Conservation (phyloP, 768 basidiomycete genomes). For the Auricularia auricula-judae region DNA sequence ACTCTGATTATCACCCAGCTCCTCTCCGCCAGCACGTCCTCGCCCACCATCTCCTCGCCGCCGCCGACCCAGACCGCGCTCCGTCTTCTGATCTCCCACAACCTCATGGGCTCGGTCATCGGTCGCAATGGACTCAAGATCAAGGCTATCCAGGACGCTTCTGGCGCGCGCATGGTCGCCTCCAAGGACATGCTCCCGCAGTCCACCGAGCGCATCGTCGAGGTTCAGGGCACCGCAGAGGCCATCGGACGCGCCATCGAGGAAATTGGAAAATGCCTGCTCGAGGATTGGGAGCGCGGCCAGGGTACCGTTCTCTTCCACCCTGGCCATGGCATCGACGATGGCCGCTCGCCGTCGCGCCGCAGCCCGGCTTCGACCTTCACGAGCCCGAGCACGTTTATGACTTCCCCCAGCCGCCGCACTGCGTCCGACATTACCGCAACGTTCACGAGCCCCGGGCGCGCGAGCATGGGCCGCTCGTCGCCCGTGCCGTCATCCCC, state of each 20-base stretch:
- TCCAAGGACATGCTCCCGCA: constrained; percentile 99
- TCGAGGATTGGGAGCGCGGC: constrained; percentile 95
- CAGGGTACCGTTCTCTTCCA: constrained; percentile 92
- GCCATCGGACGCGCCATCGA: constrained; percentile 87
- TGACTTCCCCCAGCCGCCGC: constrained; percentile 10
- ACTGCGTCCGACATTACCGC: background rate
- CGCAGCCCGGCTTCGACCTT: constrained; percentile 31
- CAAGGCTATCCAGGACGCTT: constrained; percentile 94
- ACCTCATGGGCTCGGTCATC: constrained; percentile 98
- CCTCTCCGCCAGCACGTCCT: constrained; percentile 60
- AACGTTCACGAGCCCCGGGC: background rate
- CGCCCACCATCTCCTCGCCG: constrained; percentile 39
- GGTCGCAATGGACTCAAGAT: constrained; percentile 95
- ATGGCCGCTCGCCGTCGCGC: constrained; percentile 35
- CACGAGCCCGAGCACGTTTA: constrained; percentile 26
- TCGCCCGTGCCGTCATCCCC: background rate
- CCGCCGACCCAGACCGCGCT: constrained; percentile 66
- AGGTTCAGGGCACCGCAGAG: constrained; percentile 90
- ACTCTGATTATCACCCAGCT: constrained; percentile 89
- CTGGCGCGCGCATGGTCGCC: constrained; percentile 96
- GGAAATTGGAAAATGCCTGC: constrained; percentile 89
- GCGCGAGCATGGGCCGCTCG: background rate
- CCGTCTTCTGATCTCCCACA: constrained; percentile 96
- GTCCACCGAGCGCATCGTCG: constrained; percentile 97
- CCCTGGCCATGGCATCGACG: constrained; percentile 68